Conservation (phyloP, 768 basidiomycete genomes). For the Tricholoma flavovirens region DNA sequence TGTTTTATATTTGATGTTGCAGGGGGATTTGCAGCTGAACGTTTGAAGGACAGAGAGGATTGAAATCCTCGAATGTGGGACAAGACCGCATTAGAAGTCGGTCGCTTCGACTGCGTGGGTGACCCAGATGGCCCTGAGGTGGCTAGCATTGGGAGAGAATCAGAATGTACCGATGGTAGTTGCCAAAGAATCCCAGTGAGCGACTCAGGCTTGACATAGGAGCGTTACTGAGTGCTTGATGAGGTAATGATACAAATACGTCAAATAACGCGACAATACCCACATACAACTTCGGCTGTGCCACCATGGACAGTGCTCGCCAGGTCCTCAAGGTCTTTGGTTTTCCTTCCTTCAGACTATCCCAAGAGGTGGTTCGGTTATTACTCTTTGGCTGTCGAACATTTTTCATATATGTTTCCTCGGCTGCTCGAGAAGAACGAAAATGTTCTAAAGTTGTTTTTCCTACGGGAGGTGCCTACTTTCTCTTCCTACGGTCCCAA, state of each 20-base stretch:
- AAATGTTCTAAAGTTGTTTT: slow-evolving; percentile 12
- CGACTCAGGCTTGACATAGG: neutral
- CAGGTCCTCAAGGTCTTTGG: slow-evolving; percentile 10
- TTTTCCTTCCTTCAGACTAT: slow-evolving; percentile 6
- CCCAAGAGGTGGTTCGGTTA: slow-evolving; percentile 8
- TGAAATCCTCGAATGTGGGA: slow-evolving; percentile 3
- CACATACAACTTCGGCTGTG: too few species aligned
- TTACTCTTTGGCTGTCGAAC: neutral
- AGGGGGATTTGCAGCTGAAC: neutral
- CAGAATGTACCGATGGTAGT: neutral
- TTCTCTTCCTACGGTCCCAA: neutral
- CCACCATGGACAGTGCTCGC: slow-evolving; percentile 7
- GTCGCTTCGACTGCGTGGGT: neutral
- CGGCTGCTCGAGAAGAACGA: slow-evolving; percentile 10
- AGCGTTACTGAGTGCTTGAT: too few species aligned
- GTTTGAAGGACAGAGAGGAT: slow-evolving; percentile 1
- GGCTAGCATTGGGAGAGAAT: neutral
- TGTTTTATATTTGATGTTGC: neutral
- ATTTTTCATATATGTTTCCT: neutral
- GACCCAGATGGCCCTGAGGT: neutral
- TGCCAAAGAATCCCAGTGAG: neutral
- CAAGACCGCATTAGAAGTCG: slow-evolving; percentile 1
- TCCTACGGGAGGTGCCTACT: slow-evolving; percentile 10
- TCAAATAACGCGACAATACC: neutral
- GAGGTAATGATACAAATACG: too few species aligned